These are phyloP conservation scores for Camelina laxa DNA, from an alignment of 345 rosid genomes.

Conservation along the genomic window DNA sequence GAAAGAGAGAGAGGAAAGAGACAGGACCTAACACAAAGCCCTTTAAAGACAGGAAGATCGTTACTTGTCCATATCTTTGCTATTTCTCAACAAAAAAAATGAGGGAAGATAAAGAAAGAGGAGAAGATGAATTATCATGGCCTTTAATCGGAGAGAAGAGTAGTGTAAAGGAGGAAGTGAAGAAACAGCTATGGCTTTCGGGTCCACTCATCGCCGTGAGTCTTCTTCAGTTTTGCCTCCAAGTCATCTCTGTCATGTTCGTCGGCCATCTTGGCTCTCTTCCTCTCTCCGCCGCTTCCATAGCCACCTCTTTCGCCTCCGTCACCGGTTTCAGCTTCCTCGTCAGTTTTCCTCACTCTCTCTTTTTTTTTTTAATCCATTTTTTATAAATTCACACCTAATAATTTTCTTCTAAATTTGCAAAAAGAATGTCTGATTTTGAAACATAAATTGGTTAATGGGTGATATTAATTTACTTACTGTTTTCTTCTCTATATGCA, in stretches of 20 bases:
- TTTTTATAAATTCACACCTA: no score
- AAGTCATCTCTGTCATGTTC: constrained; percentile 52
- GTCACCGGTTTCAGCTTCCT: constrained; percentile 59
- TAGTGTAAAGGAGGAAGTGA: constrained; percentile 38
- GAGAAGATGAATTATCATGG: constrained; percentile 28
- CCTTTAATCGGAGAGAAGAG: constrained; percentile 24
- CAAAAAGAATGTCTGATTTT: background rate
- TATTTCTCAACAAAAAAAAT: background rate
- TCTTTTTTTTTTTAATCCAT: background rate
- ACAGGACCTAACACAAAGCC: constrained; percentile 18
- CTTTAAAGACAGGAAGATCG: constrained; percentile 7
- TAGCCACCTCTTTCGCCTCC: constrained; percentile 55
- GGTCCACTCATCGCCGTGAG: constrained; percentile 39
- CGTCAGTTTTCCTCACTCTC: constrained; percentile 39
- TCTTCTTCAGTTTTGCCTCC: constrained; percentile 40
- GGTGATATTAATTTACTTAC: background rate
- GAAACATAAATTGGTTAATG: background rate
- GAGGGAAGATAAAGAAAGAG: constrained; percentile 26
- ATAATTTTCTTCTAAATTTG: background rate
- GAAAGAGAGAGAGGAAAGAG: constrained; percentile 3
- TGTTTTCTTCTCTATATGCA: background rate
- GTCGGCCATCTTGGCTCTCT: constrained; percentile 76
- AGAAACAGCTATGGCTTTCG: constrained; percentile 44
- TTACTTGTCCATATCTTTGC: constrained; percentile 1
- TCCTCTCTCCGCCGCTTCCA: constrained; percentile 55